Evolutionary conservation across 2,329 filamentous ascomycete species (phyloP), one percentile per base, ranked within the genome.

Genomic region (Ophiostoma himal-ulmi): DNA sequence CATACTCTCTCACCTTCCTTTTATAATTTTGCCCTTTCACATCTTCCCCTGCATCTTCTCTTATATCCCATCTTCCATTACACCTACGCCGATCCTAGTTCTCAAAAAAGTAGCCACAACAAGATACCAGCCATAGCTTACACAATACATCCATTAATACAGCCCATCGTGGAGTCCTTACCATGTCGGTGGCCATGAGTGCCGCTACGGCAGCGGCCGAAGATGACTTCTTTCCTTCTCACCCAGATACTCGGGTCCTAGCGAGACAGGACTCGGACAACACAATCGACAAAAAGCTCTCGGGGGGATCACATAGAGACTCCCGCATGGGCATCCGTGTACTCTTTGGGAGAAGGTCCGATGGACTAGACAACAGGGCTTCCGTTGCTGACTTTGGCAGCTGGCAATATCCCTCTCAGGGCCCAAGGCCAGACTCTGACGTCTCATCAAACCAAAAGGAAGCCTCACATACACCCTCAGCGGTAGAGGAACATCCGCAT

Each of bases 111-210:
- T 5, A 44, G 3, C 2, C 41, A 44, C 14, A 11, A 44, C 14
- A 44, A 1, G 17, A 48, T 20, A 48, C 6, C 17, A 48, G 30
- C 20, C 17, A n/a, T 20, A 6, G n/a, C 44, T 20, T 48, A n/a
- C 17, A 48, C 30, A 30, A 30, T 10, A 39, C 10, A 13, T 39
- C 37, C 37, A 10, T 10, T 39, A 3, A 30, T 39, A n/a, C 44
- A 48, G 44, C 44, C 44, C 44, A 48, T 48, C 44, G 44, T 48
- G 44, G 44, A n/a, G 44, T 48, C 44, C 10, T n/a, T 48, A 54
- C 60, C 68, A 71, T 71, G 70, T 36, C 68, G 10, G 70, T 64
- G 62, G 68, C 70, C 22, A 57, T 17, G 10, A 39, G 30, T 14
- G 67, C 64, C 8, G 41, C 48, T n/a, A 26, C 30, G 62, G 67